Base-by-base conservation (phyloP, 805 yeast genomes). In the Wickerhamiella spandovensis region DNA sequence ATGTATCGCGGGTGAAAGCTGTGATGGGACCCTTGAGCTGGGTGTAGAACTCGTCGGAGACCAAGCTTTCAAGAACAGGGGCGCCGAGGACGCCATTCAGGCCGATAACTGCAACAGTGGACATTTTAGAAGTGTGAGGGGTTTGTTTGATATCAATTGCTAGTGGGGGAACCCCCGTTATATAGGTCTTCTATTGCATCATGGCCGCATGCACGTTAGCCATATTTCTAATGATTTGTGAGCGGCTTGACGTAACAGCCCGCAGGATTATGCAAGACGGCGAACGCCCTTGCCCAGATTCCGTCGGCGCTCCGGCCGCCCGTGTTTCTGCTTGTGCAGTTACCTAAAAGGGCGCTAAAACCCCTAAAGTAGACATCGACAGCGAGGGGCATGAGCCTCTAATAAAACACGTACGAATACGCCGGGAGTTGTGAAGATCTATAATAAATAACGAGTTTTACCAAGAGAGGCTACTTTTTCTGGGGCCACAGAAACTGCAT, bases 401-500 rank as follows among this genome's bases (percentile, higher is more conserved):
- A n/a, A n/a, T n/a, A n/a, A n/a, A n/a, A n/a, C n/a, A n/a, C n/a
- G n/a, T n/a, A n/a, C n/a, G n/a, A n/a, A n/a, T n/a, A n/a, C n/a
- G n/a, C n/a, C n/a, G n/a, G n/a, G n/a, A n/a, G n/a, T n/a, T n/a
- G n/a, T n/a, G n/a, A n/a, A n/a, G n/a, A n/a, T n/a, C n/a, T n/a
- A n/a, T n/a, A n/a, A n/a, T n/a, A n/a, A n/a, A n/a, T n/a, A n/a
- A n/a, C n/a, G n/a, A n/a, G n/a, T n/a, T n/a, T n/a, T n/a, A n/a
- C n/a, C n/a, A n/a, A n/a, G n/a, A n/a, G n/a, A n/a, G n/a, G n/a
- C n/a, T n/a, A n/a, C n/a, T n/a, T n/a, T 28, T 12, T 8, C 32
- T 15, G 32, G 4, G 35, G n/a, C 48, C 42, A 84, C 56, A 82
- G 70, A 43, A 84, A 62, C 61, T 86, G 95, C 12, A 85, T 61